Conservation (phyloP, 495 filamentous ascomycete species). For the Chlorociboria aeruginascens region DNA sequence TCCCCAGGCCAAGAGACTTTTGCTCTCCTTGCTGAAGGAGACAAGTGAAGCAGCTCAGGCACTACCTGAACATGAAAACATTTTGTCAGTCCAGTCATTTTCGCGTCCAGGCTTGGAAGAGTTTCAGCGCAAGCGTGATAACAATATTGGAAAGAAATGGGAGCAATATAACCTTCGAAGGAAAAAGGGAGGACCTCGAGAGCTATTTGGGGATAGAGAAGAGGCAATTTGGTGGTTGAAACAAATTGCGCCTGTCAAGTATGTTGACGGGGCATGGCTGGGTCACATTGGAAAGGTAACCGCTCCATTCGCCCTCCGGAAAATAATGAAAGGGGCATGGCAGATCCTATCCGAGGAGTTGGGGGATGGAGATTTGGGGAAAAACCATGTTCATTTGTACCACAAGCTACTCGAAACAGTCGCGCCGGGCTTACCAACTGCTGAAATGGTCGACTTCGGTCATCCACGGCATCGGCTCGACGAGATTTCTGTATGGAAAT, state of each 20-base stretch:
- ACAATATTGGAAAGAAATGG: too few relatives aligned
- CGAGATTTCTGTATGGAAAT: constrained; percentile 28
- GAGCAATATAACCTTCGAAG: too few relatives aligned
- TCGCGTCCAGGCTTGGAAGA: too few relatives aligned
- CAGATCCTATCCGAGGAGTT: constrained; percentile 39
- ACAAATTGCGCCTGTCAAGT: too few relatives aligned
- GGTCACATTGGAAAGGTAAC: too few relatives aligned
- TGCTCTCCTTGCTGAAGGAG: constrained; percentile 25
- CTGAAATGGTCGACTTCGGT: constrained; percentile 31
- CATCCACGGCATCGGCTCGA: constrained; percentile 21
- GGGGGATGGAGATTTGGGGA: constrained; percentile 33
- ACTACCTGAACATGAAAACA: not conserved
- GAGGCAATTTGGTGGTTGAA: too few relatives aligned
- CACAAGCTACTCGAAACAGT: constrained; percentile 27
- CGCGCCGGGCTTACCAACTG: constrained; percentile 15
- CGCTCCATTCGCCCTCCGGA: too few relatives aligned
- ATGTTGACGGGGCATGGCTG: too few relatives aligned
- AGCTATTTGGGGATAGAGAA: too few relatives aligned
- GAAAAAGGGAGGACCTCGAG: too few relatives aligned
- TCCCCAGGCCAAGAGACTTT: constrained; percentile 17
- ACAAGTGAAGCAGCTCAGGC: constrained; percentile 13
- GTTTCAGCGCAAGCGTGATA: too few relatives aligned
- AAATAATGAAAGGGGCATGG: constrained; percentile 35
- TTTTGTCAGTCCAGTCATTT: too few relatives aligned
- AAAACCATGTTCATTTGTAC: constrained; percentile 37